Base-by-base conservation (phyloP, 495 filamentous ascomycete genomes). In the Penicillium flavigenum region DNA sequence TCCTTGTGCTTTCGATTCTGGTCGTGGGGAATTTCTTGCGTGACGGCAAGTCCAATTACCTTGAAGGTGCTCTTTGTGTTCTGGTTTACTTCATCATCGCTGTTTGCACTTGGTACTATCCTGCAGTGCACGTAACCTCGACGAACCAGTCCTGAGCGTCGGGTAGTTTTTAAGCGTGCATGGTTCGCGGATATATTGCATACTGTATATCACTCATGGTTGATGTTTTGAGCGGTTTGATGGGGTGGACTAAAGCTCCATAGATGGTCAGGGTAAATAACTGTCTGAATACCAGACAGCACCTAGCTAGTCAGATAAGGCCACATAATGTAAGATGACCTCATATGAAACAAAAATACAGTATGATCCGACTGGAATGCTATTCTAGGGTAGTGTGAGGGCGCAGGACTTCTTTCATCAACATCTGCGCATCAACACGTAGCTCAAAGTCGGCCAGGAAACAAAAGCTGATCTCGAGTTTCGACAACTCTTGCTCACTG, bases 391-490 rank as follows among this genome's bases (percentile, higher is more conserved):
- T 17, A 39, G 43, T 47, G 20, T 55, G 32, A 47, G 22, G 16
- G 16, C 53, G 53, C 22, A 47, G 47, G 9, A 60, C 73, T 57
- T 83, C 76, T 34, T 72, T 61, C 42, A 81, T 71, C 42, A 96
- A 72, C 65, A 78, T 80, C 50, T 86, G 80, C 57, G 80, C 77
- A 64, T 83, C 81, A 11, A 93, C 88, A 20, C 85, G 83, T 45
- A 96, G 74, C 59, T 92, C 88, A 65, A 96, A 96, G 45, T 90
- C 84, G 14, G 83, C 86, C 57, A 94, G 61, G 65, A 92, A 94
- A 71, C 91, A 96, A 65, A 96, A 94, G 65, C 88, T 91, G 56
- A 98, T 88, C 79, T 98, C 93, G 11, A 98, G 72, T 59, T 86
- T 80, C 22, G 84, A 87, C 24, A 98, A 77, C 70, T 97, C 90